Conservation (phyloP, 169 alveolate species). For the Cardiosporidium cionae region DNA sequence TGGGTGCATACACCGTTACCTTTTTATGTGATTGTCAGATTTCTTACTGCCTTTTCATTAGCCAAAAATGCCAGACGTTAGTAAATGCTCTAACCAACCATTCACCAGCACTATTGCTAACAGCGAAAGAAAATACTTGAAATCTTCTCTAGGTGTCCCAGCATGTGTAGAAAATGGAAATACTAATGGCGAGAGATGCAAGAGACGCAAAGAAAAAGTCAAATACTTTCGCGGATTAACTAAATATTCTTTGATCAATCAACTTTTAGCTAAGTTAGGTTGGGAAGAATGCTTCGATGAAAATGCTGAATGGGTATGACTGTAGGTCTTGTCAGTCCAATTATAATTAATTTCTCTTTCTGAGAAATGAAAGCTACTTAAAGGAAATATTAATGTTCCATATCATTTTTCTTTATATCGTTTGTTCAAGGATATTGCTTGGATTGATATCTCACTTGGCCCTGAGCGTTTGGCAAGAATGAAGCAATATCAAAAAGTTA, state of each 20-base stretch:
- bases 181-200: no score
- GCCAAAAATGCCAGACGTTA: no score
- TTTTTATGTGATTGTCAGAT: no score
- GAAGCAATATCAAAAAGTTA: conserved; percentile 34
- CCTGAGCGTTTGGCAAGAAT: conserved; percentile 14
- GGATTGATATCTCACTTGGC: conserved; percentile 23
- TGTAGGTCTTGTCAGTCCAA: not conserved
- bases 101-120: no score
- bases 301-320: conserved; percentile 36
- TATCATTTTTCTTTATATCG: no score
- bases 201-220: not conserved
- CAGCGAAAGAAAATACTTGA: no score
- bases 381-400: no score
- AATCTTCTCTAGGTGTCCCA: no score
- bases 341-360: not conserved
- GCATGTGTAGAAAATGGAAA: no score
- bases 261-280: conserved; percentile 27
- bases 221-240: conserved; percentile 17
- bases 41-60: no score
- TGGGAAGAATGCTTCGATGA: conserved; percentile 23
- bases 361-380: not conserved
- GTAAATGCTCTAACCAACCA: no score
- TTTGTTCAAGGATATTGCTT: conserved; percentile 15
- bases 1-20: no score
- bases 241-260: conserved; percentile 10